Percentiles rank a stretch among this genome's conserved stretches.
Conservation (phyloP, 1,284 basidiomycete genomes). For the Xerocomus amazonicus region DNA sequence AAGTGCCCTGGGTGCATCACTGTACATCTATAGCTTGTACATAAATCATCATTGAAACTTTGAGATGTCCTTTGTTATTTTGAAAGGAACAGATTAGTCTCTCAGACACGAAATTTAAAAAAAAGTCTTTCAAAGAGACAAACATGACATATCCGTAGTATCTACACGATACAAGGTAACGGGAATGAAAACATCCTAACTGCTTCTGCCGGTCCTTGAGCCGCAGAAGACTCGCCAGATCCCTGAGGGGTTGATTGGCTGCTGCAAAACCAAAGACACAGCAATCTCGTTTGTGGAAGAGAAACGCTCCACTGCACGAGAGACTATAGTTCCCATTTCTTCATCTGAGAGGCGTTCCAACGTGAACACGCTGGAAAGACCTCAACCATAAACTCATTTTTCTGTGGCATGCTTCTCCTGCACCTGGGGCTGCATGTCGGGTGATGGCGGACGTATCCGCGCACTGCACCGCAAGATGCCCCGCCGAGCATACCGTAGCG, state of each 20-base stretch:
- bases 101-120: too few relatives aligned
- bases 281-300: conserved; percentile 12
- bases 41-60: too few relatives aligned
- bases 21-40: too few relatives aligned
- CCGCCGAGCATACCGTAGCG: conserved; percentile 9
- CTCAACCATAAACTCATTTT: conserved; percentile 1
- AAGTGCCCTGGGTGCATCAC: too few relatives aligned
- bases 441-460: conserved; percentile 10
- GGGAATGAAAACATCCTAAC: too few relatives aligned
- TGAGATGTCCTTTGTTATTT: too few relatives aligned
- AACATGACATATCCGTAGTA: neutral
- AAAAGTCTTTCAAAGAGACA: too few relatives aligned
- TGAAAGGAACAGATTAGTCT: too few relatives aligned
- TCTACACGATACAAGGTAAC: neutral
- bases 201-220: conserved; percentile 17
- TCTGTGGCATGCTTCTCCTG: conserved; percentile 10
- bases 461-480: conserved; percentile 12
- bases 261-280: neutral
- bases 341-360: conserved; percentile 59
- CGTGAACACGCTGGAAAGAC: conserved; percentile 54
- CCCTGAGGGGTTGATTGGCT: conserved; percentile 11
- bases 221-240: conserved; percentile 10
- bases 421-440: conserved; percentile 5
- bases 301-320: conserved; percentile 46
- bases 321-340: conserved; percentile 52